Evolutionary conservation across 176 grass and related monocot genomes (phyloP), one percentile per base, ranked within the genome.

Genomic region (Carex littledalei): DNA sequence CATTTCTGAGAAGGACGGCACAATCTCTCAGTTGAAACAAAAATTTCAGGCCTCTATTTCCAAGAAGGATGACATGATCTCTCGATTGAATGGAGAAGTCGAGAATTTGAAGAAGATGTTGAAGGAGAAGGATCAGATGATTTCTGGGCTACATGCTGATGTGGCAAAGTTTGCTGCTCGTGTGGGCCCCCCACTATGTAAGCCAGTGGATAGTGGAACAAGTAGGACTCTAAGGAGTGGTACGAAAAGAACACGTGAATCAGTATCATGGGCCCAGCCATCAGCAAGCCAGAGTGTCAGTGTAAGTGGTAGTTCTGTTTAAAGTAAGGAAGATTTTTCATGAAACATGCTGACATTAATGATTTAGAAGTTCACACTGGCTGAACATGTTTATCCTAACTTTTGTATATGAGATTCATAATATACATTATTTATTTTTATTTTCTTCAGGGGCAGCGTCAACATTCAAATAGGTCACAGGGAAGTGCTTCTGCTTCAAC

Each of bases 121-220:
- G 66, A 76, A 66, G 22, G 70, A 86, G 55, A 86, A 86, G 37
- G 58, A 86, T 78, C 66, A 79, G 35, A 79, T 79, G 37, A 86
- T 86, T 55, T 17, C 20, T 50, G 39, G 56, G 22, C 43, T 79
- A 43, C 59, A 18, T 63, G 70, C 53, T 66, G 71, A 86, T 14
- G 54, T 59, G 37, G 32, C 58, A 18, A 79, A 60, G 13, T 55
- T 55, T 24, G n/a, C 41, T 32, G 26, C 22, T 53, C 62, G 81
- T 83, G 20, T 45, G 43, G 32, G 26, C 34, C 50, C 74, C 47
- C 0, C 37, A 39, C 37, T 18, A 56, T 78, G 74, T 52, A 78
- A 78, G 49, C 52, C 74, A 78, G 52, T 10, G 0, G 52, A 78
- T 17, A 78, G 73, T 49, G 73, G 73, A 56, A 55, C 73, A 78